Percentiles rank a stretch among this genome's conserved stretches.
These are phyloP conservation scores for Boletales sp. DNA, from an alignment of 768 basidiomycete species.

Conservation along the genomic window DNA sequence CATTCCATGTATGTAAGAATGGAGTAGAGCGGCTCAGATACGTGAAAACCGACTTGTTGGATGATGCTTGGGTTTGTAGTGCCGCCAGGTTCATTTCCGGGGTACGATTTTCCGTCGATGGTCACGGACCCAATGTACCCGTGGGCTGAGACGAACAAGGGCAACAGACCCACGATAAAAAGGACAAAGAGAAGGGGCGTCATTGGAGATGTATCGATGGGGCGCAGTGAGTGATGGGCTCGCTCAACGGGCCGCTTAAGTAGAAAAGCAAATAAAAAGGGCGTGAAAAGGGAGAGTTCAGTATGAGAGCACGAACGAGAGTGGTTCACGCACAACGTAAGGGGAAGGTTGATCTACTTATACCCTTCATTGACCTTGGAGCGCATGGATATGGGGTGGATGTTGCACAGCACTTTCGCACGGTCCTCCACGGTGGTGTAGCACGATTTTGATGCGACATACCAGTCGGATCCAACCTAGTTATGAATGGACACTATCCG, in stretches of 20 bases:
- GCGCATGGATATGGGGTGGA: slow-evolving; percentile 17
- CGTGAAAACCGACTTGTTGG: slow-evolving; percentile 32
- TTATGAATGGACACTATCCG: slow-evolving; percentile 3
- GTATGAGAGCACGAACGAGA: neutral
- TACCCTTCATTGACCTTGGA: slow-evolving; percentile 5
- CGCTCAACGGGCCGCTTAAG: slow-evolving; percentile 21
- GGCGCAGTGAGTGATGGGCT: slow-evolving; percentile 1
- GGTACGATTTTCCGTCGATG: slow-evolving; percentile 27
- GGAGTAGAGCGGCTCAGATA: neutral
- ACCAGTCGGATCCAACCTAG: neutral
- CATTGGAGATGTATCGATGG: slow-evolving; percentile 8
- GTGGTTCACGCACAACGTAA: slow-evolving; percentile 1
- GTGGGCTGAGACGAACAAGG: slow-evolving; percentile 26
- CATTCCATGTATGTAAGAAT: neutral
- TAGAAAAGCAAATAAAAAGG: slow-evolving; percentile 6
- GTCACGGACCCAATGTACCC: slow-evolving; percentile 29
- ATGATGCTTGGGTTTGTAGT: slow-evolving; percentile 37
- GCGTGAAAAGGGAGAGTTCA: neutral
- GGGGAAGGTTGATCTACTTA: slow-evolving; percentile 11
- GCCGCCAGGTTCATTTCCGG: slow-evolving; percentile 32
- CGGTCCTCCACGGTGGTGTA: slow-evolving; percentile 1
- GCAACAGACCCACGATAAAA: slow-evolving; percentile 10
- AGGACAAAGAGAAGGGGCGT: slow-evolving; percentile 7
- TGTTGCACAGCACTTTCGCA: slow-evolving; percentile 13
- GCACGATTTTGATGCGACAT: too few relatives aligned